Conservation (phyloP, 345 rosid genomes). For the Triadica sebifera region DNA sequence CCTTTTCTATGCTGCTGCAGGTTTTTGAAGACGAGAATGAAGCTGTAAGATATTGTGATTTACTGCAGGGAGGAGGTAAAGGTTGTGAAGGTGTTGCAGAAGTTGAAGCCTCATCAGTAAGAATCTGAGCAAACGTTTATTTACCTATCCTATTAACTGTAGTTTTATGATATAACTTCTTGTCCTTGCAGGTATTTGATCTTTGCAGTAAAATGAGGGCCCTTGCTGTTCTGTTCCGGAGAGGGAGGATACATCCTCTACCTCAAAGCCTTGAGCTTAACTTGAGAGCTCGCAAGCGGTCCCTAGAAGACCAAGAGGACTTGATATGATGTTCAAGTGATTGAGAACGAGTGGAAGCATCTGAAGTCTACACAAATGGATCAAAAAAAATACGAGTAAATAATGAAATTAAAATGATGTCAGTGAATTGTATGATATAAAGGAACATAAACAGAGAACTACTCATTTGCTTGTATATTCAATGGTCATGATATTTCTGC, state of each 20-base stretch:
- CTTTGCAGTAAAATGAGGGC: slow-evolving; percentile 82
- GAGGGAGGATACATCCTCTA: slow-evolving; percentile 82
- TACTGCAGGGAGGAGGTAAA: slow-evolving; percentile 90
- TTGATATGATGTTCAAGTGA: slow-evolving; percentile 18
- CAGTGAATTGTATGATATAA: slow-evolving; percentile 4
- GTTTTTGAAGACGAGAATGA: slow-evolving; percentile 92
- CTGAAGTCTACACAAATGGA: too few species aligned
- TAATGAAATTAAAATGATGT: slow-evolving; percentile 6
- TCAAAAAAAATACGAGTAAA: background rate
- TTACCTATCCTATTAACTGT: background rate
- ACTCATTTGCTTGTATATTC: background rate
- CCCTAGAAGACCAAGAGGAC: slow-evolving; percentile 78
- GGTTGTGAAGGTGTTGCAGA: slow-evolving; percentile 97
- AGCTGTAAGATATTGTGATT: slow-evolving; percentile 82
- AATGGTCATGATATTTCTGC: background rate
- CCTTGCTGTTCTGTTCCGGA: slow-evolving; percentile 74
- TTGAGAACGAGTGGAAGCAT: background rate
- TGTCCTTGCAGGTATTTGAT: slow-evolving; percentile 68
- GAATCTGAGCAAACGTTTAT: slow-evolving; percentile 16
- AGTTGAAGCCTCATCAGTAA: slow-evolving; percentile 92
- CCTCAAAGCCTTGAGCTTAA: slow-evolving; percentile 85
- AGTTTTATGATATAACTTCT: slow-evolving; percentile 8
- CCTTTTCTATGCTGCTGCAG: slow-evolving; percentile 27
- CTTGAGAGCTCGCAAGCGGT: slow-evolving; percentile 80
- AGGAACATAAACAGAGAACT: background rate